Evolutionary conservation across 495 filamentous ascomycete species (phyloP).

Genomic region (Aspergillus cristatus): DNA sequence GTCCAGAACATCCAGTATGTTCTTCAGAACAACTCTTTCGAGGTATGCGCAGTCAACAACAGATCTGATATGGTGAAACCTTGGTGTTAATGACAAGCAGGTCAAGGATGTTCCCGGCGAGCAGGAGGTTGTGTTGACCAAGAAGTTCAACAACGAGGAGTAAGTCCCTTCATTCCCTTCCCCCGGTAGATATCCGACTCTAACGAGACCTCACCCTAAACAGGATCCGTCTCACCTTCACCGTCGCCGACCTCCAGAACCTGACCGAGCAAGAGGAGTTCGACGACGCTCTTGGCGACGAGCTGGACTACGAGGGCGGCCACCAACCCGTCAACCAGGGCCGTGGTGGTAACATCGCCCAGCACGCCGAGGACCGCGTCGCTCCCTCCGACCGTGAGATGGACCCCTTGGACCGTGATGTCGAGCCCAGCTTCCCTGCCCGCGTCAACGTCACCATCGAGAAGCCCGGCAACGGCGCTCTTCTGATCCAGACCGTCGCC

Average conservation of each 20-base stretch:
- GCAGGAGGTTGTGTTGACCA: constrained; percentile 77
- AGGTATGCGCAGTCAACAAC: constrained; percentile 41
- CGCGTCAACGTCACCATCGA: constrained; percentile 80
- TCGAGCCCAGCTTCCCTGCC: constrained; percentile 62
- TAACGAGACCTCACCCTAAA: constrained; percentile 7
- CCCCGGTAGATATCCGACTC: not conserved
- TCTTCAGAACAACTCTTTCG: constrained; percentile 62
- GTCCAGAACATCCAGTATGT: constrained; percentile 68
- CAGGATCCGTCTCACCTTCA: constrained; percentile 88
- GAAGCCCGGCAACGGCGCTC: constrained; percentile 70
- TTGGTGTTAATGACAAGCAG: constrained; percentile 35
- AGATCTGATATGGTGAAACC: constrained; percentile 5
- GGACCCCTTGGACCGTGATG: constrained; percentile 32
- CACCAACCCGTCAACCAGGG: constrained; percentile 46
- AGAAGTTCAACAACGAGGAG: constrained; percentile 83
- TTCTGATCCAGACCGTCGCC: constrained; percentile 78
- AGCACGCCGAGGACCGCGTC: constrained; percentile 49
- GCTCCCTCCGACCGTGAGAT: constrained; percentile 50
- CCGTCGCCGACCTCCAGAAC: constrained; percentile 80
- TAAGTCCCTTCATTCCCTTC: constrained; percentile 31
- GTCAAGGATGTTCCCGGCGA: constrained; percentile 70
- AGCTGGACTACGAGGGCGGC: constrained; percentile 42
- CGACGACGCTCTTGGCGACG: constrained; percentile 39
- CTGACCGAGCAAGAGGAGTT: constrained; percentile 53
- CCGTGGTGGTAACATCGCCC: constrained; percentile 39